Evolutionary conservation across 306 rosid species (phyloP), one percentile per base, ranked within the genome.

Genomic region (Heteromeles arbutifolia): DNA sequence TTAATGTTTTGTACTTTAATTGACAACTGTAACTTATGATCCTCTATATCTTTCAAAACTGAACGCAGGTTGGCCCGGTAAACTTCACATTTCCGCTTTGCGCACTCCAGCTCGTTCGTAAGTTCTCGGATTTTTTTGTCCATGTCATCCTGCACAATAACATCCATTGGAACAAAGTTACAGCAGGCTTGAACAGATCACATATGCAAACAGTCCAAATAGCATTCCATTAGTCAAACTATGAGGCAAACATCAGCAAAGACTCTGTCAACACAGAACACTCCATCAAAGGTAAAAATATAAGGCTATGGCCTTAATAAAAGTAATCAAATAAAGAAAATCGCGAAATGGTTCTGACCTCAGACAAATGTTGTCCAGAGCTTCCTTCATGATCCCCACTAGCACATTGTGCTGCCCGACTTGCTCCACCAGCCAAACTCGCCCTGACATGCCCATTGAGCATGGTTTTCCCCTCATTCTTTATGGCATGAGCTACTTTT

Each of bases 31-130:
- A 87, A 85, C 85, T 96, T 96, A 82, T 92, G 98, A 84, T 92
- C 99, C 82, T 96, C 99, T 65, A 96, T 90, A 81, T 96, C 97
- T 89, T 96, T 96, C 85, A 96, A 85, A 87, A 90, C 90, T 2
- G 98, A 92, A 74, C 92, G 92, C 82, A 96, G 85, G 82, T 96
- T 96, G 79, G 98, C 90, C 78, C 99, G 93, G 80, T 96, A 96
- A 84, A 90, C 84, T 76, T 90, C 98, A 78, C 99, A 90, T 85
- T 96, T 96, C 69, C 91, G 85, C 78, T 83, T 90, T 73, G 99
- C 91, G 80, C 67, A 80, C 80, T 83, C 92, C 86, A 96, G 84
- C 84, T 96, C 96, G 66, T 75, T 79, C 26, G 64, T 75, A 76
- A 96, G 90, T 79, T 85, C 91, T 75, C 86, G 84, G 69, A 92